These are phyloP conservation scores for Musa beccarii DNA, from an alignment of 176 grass and related monocot species.

Conservation along the genomic window DNA sequence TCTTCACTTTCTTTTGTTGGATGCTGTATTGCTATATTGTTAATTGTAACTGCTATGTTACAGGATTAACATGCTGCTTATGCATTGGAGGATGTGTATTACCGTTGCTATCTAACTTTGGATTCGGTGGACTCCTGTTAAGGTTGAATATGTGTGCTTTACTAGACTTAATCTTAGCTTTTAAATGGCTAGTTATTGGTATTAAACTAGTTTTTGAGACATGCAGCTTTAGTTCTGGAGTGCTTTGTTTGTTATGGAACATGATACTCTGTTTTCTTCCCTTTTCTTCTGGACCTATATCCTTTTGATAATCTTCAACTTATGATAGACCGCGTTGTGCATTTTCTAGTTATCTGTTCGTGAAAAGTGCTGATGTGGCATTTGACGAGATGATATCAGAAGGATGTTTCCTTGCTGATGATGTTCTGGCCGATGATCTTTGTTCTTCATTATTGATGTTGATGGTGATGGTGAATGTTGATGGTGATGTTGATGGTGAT, in stretches of 20 bases:
- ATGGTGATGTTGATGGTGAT: slow-evolving; percentile 7
- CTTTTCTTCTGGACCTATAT: not conserved
- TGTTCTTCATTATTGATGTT: slow-evolving; percentile 1
- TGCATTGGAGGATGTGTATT: too few relatives aligned
- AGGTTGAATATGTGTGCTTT: slow-evolving; percentile 2
- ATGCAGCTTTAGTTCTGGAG: too few relatives aligned
- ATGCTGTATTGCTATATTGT: not conserved
- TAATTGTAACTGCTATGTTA: not conserved
- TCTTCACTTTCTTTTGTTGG: not conserved
- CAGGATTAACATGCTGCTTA: too few relatives aligned
- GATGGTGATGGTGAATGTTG: not conserved
- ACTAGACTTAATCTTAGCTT: not conserved
- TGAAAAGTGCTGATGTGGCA: slow-evolving; percentile 16
- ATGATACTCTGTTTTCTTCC: not conserved
- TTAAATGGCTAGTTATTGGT: not conserved
- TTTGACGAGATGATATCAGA: slow-evolving; percentile 14
- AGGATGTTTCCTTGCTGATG: slow-evolving; percentile 18
- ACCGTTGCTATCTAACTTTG: not conserved
- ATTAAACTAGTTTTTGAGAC: too few relatives aligned
- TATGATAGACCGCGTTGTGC: slow-evolving; percentile 4
- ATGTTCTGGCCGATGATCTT: slow-evolving; percentile 9
- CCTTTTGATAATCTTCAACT: not conserved
- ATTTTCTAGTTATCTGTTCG: slow-evolving; percentile 20
- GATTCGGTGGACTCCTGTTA: slow-evolving; percentile 2
- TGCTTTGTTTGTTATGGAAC: too few relatives aligned